phyloP scores from a whole-genome alignment of 2,329 filamentous ascomycete species.

The Ascochyta viciae-villosae region DNA sequence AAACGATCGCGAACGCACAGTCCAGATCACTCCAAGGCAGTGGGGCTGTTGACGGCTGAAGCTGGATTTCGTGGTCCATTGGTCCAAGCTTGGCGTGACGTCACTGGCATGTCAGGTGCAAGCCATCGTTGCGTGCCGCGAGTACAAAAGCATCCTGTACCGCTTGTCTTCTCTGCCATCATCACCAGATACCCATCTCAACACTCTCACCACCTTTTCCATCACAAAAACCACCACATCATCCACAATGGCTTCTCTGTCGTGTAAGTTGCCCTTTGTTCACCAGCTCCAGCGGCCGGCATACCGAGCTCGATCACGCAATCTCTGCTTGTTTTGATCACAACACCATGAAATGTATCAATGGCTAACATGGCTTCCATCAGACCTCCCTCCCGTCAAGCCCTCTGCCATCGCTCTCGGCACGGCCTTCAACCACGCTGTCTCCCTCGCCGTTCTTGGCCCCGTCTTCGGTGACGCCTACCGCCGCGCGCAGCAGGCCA shows the following conservation, averaged over 20 bases:
- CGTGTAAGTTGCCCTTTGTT: conserved; percentile 57
- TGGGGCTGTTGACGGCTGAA: conserved; percentile 22
- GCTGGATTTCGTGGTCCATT: conserved; percentile 27
- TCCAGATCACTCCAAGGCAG: conserved; percentile 26
- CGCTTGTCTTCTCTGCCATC: conserved; percentile 32
- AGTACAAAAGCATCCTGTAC: conserved; percentile 44
- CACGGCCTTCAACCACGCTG: conserved; percentile 92
- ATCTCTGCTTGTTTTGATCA: conserved; percentile 14
- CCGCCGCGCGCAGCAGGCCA: conserved; percentile 86
- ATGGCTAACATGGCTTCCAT: conserved; percentile 25
- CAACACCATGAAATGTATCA: conserved; percentile 10
- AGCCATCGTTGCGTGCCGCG: conserved; percentile 23
- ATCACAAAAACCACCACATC: conserved; percentile 27
- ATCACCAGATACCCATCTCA: conserved; percentile 21
- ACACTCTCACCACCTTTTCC: conserved; percentile 18
- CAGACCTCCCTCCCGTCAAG: conserved; percentile 85
- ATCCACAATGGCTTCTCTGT: conserved; percentile 64
- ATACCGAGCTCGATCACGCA: conserved; percentile 14
- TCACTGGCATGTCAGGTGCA: conserved; percentile 42
- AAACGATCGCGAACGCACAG: conserved; percentile 15
- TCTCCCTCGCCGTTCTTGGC: conserved; percentile 83
- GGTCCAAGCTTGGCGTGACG: conserved; percentile 36
- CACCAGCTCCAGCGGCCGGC: not conserved
- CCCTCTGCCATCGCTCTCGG: conserved; percentile 97
- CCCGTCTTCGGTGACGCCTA: conserved; percentile 95